Base-by-base conservation (phyloP, 768 basidiomycete genomes). In the Mycena vitilis region DNA sequence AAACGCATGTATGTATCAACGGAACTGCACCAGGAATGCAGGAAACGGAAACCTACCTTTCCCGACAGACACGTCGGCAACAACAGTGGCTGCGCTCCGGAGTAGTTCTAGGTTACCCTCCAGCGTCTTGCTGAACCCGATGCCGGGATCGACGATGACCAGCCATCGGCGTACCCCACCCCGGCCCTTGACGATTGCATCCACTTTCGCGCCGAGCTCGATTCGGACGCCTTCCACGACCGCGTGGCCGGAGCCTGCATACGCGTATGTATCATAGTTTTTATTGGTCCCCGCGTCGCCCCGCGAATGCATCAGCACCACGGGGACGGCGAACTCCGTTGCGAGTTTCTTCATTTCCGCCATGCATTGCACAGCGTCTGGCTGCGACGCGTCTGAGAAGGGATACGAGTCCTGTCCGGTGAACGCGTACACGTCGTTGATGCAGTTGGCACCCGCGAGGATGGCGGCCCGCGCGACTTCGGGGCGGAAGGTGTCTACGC, bases 231-330 rank as follows among this genome's bases (percentile, higher is more conserved):
- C 94, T 25, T 85, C 82, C 11, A 96, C 68, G 6, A 95, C 88
- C 0, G 85, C 79, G 0, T 81, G 84, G 12, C 73, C 61, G 25
- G 73, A 63, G 12, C 76, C 77, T 1, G 80, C 81, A 70, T 86
- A 86, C 0, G 51, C 69, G 75, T 91, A 87, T 62, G 60, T 72
- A 18, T 72, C 73, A 73, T 91, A 91, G 69, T 90, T 84, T 80
- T 94, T 94, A 82, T 95, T 86, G 69, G 82, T 72, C 18, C 90
- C 89, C 0, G 94, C 93, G 63, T 94, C 92, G 0, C 95, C 96
- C 5, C 96, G 84, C 0, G 95, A 95, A 78, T 99, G 97, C 97
- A 99, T 99, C 65, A 99, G 78, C 12, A 99, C 82, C 56, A 96
- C 91, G 0, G 96, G 96, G 0, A 92, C 92, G 7, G 86, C 86